Base-by-base conservation (phyloP, 441 rosid genomes). In the Flueggea neowawraea region DNA sequence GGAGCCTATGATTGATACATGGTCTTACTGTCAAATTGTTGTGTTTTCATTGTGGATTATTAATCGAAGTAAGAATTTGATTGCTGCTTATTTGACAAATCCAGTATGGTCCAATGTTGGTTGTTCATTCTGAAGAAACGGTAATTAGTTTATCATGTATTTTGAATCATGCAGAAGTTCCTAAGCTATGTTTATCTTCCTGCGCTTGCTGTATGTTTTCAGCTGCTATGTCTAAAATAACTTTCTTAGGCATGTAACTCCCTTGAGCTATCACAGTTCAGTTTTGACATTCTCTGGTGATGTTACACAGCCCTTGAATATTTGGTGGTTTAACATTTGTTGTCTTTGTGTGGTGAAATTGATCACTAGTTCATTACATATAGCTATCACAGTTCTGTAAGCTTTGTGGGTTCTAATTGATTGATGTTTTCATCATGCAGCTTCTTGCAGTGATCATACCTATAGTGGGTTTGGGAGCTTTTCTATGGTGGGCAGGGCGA, bases 401-500 rank as follows among this genome's bases (percentile, higher is more conserved):
- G 28, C 28, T 2, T 22, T 22, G 60, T 52, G 51, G 57, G 56
- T 53, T 57, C 64, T 70, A 58, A 66, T 61, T 12, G 2, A 48
- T 64, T 72, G 55, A 50, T 45, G 5, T 11, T 61, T 48, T 64
- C 45, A 4, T 54, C 52, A 10, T 75, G 61, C 84, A 92, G 96
- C 89, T 92, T 28, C 59, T 90, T 61, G 93, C 76, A 2, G 80
- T 92, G 67, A 64, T 86, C 61, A 57, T 92, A 47, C 94, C 98
- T 16, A 72, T 86, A 52, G 68, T 88, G 55, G 98, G 97, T 16
- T 64, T 90, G 61, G 97, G 94, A 63, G 96, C 84, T 54, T 86
- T 93, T 65, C 73, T 90, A 13, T 90, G 98, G 98, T 93, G 97
- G 97, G 96, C 91, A 16, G 84, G 89, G 64, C 84, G 78, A 66